phyloP scores from a whole-genome alignment of 169 alveolate species.

The Condylostoma magnum region DNA sequence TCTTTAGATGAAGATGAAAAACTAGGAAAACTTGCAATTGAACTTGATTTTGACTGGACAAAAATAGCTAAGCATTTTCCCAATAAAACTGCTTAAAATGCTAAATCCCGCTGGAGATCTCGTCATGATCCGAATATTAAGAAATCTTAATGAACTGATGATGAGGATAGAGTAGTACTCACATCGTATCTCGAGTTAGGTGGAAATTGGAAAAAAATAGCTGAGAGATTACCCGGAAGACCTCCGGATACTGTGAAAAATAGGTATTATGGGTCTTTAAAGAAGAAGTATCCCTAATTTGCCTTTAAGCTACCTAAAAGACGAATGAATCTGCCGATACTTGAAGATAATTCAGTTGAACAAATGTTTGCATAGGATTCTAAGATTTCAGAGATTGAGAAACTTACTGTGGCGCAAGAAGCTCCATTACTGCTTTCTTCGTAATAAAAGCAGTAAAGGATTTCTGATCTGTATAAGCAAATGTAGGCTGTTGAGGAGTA shows the following conservation, averaged over 20 bases:
- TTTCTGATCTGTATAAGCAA: too few species aligned
- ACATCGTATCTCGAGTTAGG: conserved; percentile 1
- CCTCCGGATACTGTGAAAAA: background rate
- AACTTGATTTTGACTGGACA: conserved; percentile 10
- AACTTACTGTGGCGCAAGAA: too few species aligned
- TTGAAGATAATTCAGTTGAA: too few species aligned
- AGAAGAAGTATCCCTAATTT: too few species aligned
- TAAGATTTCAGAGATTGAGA: too few species aligned
- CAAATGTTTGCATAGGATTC: too few species aligned
- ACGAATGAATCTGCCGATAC: too few species aligned
- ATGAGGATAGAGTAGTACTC: conserved; percentile 11
- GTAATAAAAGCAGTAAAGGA: too few species aligned
- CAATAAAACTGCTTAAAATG: conserved; percentile 5
- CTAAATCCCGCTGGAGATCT: background rate
- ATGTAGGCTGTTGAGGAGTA: too few species aligned
- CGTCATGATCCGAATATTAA: conserved; percentile 18
- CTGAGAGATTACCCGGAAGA: conserved; percentile 6
- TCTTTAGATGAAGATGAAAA: conserved; percentile 23
- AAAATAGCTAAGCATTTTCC: background rate
- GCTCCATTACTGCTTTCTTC: too few species aligned
- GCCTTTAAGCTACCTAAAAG: too few species aligned
- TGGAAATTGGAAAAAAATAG: conserved; percentile 9
- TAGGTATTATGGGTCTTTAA: background rate
- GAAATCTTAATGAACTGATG: conserved; percentile 2
- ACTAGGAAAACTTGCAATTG: background rate